Percentiles rank a stretch among this genome's conserved stretches.
These are phyloP conservation scores for Wickerhamomyces sp. DNA, from an alignment of 1,139 yeast species.

Conservation along the genomic window DNA sequence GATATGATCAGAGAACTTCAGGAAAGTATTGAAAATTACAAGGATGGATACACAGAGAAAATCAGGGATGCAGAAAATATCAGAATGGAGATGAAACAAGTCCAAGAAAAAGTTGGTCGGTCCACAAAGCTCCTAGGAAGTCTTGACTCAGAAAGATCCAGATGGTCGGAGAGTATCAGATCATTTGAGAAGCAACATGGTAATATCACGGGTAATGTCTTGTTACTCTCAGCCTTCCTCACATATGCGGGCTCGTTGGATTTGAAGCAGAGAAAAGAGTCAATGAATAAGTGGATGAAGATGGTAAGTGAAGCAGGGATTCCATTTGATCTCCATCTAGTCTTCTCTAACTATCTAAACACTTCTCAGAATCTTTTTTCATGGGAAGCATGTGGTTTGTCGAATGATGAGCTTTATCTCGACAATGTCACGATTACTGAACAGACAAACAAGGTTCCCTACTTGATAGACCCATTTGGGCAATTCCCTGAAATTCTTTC, in stretches of 20 bases:
- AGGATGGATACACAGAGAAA: conserved; percentile 61
- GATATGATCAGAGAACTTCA: conserved; percentile 79
- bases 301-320: conserved; percentile 38
- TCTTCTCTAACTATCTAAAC: conserved; percentile 35
- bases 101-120: conserved; percentile 56
- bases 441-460: conserved; percentile 40
- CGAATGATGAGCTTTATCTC: conserved; percentile 51
- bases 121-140: conserved; percentile 61
- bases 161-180: conserved; percentile 65
- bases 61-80: conserved; percentile 78
- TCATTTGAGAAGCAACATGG: conserved; percentile 45
- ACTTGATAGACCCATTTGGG: conserved; percentile 72
- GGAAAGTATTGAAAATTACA: conserved; percentile 60
- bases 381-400: conserved; percentile 53
- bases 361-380: conserved; percentile 35
- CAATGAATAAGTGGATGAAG: conserved; percentile 38
- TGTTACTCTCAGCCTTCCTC: conserved; percentile 57
- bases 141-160: conserved; percentile 59
- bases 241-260: conserved; percentile 62
- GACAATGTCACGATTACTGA: conserved; percentile 60
- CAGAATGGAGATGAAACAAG: conserved; percentile 62
- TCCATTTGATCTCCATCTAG: conserved; percentile 34
- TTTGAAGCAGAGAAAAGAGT: conserved; percentile 41
- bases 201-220: conserved; percentile 56
- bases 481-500: conserved; percentile 39